Evolutionary conservation across 768 basidiomycete species (phyloP).

Genomic region (Boletus vermiculosoides): DNA sequence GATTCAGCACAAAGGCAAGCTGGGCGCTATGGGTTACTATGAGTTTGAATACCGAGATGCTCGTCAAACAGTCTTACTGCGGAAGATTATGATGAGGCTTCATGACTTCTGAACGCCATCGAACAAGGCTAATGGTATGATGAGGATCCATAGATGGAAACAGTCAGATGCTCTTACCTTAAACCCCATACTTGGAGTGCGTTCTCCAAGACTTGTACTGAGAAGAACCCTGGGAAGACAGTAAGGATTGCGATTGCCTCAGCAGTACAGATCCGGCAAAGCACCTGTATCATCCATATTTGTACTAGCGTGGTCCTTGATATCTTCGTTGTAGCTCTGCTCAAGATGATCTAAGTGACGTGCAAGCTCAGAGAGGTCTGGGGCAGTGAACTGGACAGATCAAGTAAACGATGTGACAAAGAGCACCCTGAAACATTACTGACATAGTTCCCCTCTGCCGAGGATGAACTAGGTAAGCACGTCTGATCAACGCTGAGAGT

Average conservation of each 20-base stretch:
- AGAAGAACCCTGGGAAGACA: conserved; percentile 72
- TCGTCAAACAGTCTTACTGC: conserved; percentile 50
- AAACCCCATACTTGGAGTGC: conserved; percentile 85
- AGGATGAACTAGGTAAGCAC: conserved; percentile 17
- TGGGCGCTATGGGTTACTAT: conserved; percentile 53
- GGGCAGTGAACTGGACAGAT: conserved; percentile 62
- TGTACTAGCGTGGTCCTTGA: conserved; percentile 46
- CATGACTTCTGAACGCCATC: conserved; percentile 87
- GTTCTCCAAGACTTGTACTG: conserved; percentile 82
- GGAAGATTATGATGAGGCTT: conserved; percentile 70
- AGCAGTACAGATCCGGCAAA: neutral
- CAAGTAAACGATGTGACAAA: conserved; percentile 10
- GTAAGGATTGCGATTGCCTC: neutral
- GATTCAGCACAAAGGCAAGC: conserved; percentile 84
- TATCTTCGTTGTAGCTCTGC: conserved; percentile 51
- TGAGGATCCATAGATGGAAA: conserved; percentile 5
- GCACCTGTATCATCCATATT: conserved; percentile 94
- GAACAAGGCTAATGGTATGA: conserved; percentile 49
- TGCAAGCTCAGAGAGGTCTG: conserved; percentile 77
- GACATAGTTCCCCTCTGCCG: conserved; percentile 49
- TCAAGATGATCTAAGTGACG: conserved; percentile 67
- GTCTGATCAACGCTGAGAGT: conserved; percentile 45
- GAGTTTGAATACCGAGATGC: conserved; percentile 5
- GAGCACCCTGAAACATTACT: conserved; percentile 21
- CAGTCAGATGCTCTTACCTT: conserved; percentile 46